A percentile compares a stretch with the other conserved stretches of the same genome.
phyloP scores from a whole-genome alignment of 176 grass and related monocot species.

The Rhynchospora tenuis region DNA sequence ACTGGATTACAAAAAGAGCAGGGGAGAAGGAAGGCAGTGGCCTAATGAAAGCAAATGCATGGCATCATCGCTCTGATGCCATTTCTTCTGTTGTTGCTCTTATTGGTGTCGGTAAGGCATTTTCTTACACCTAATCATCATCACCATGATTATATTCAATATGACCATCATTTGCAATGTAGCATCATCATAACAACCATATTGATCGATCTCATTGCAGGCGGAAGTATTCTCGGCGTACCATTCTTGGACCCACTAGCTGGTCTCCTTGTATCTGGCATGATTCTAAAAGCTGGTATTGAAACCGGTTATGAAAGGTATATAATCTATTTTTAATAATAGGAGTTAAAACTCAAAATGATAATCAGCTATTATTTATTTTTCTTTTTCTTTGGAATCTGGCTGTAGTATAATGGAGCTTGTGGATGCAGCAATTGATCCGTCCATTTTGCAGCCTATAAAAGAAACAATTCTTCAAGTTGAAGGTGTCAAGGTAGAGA shows the following conservation, averaged over 20 bases:
- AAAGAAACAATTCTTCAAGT: slow-evolving; percentile 78
- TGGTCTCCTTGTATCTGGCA: slow-evolving; percentile 80
- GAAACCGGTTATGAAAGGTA: slow-evolving; percentile 91
- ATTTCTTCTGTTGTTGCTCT: slow-evolving; percentile 89
- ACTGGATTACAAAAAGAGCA: slow-evolving; percentile 84
- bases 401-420: slow-evolving; percentile 63
- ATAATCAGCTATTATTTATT: not conserved
- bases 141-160: not conserved
- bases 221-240: slow-evolving; percentile 72
- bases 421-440: slow-evolving; percentile 81
- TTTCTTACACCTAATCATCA: slow-evolving; percentile 5
- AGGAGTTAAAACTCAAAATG: not conserved
- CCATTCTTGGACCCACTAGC: slow-evolving; percentile 90
- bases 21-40: slow-evolving; percentile 92
- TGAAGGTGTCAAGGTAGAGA: slow-evolving; percentile 90
- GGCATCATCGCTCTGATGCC: slow-evolving; percentile 90
- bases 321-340: slow-evolving; percentile 19
- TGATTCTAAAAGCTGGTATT: slow-evolving; percentile 95
- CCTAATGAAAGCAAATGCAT: slow-evolving; percentile 96
- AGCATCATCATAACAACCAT: not conserved
- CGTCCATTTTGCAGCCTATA: slow-evolving; percentile 62
- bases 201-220: slow-evolving; percentile 40
- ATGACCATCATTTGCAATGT: not conserved
- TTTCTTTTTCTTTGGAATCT: slow-evolving; percentile 5
- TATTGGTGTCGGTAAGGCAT: slow-evolving; percentile 81